A percentile compares a stretch with the other conserved stretches of the same genome.
Conservation (phyloP, 208 protist genomes). For the Leptomonas seymouri region DNA sequence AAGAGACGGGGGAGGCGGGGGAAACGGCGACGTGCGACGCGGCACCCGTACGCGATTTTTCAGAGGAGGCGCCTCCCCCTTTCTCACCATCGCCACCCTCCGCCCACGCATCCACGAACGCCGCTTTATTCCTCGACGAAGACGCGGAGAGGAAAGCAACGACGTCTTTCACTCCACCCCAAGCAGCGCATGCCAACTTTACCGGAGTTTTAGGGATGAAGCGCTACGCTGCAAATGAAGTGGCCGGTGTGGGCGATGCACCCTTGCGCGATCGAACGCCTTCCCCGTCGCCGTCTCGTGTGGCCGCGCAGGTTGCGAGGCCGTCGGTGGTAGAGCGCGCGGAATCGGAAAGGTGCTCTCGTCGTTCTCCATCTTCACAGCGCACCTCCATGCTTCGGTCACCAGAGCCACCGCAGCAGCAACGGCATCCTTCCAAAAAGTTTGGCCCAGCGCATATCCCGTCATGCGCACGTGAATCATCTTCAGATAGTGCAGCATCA, state of each 20-base stretch:
- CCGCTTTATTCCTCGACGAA: not conserved
- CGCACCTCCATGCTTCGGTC: not conserved
- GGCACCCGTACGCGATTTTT: conserved; percentile 1
- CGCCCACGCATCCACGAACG: conserved; percentile 3
- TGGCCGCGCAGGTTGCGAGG: not conserved
- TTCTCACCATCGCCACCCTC: conserved; percentile 32
- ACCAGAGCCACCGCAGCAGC: not conserved
- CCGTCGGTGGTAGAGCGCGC: not conserved
- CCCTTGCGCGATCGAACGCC: not conserved
- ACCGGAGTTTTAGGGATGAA: not conserved
- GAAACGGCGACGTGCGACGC: not conserved
- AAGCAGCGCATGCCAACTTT: not conserved
- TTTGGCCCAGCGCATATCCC: no score
- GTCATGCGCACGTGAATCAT: no score
- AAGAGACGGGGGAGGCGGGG: not conserved
- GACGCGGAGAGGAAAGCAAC: not conserved
- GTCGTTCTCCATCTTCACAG: not conserved
- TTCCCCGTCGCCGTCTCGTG: not conserved
- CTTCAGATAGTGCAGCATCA: not conserved
- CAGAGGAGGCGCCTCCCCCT: conserved; percentile 10
- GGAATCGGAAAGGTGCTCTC: not conserved
- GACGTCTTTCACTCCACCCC: not conserved
- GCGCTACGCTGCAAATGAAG: not conserved
- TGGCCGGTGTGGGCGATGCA: not conserved
- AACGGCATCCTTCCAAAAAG: no score